phyloP scores from a whole-genome alignment of 164 flowering plant species.

The Tetrastigma voinierianum region DNA sequence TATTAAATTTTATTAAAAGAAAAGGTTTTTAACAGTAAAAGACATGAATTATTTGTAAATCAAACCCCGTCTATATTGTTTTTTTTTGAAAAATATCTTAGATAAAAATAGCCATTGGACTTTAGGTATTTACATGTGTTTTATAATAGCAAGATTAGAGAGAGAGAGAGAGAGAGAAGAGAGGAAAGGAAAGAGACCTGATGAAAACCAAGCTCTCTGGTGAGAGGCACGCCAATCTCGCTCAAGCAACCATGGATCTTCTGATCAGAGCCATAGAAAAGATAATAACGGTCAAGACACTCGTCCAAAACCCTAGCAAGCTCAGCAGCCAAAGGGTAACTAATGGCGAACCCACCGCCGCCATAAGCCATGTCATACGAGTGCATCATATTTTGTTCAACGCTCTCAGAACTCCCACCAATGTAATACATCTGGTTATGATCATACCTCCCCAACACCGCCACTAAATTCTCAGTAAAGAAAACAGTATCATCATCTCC shows the following conservation, averaged over 20 bases:
- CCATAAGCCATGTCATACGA: slow-evolving; percentile 41
- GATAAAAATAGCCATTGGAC: too few relatives aligned
- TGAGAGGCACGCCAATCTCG: slow-evolving; percentile 71
- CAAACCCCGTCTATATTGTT: too few relatives aligned
- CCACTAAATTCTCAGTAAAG: slow-evolving; percentile 30
- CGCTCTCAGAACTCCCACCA: slow-evolving; percentile 38
- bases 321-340: slow-evolving; percentile 37
- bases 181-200: slow-evolving; percentile 43
- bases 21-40: too few relatives aligned
- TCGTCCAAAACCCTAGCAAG: slow-evolving; percentile 32
- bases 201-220: slow-evolving; percentile 74
- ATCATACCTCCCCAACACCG: slow-evolving; percentile 32
- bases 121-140: too few relatives aligned
- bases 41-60: too few relatives aligned
- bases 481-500: slow-evolving; percentile 48
- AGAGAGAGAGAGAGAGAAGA: neutral
- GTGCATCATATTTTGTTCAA: slow-evolving; percentile 32
- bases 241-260: slow-evolving; percentile 50
- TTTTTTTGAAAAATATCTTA: too few relatives aligned
- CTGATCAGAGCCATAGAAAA: slow-evolving; percentile 36
- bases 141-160: too few relatives aligned
- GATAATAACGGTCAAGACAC: slow-evolving; percentile 32
- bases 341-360: slow-evolving; percentile 45
- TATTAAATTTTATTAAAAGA: too few relatives aligned
- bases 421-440: slow-evolving; percentile 39